These are phyloP conservation scores for Huntiella moniliformis DNA, from an alignment of 2,329 filamentous ascomycete species.

Conservation along the genomic window DNA sequence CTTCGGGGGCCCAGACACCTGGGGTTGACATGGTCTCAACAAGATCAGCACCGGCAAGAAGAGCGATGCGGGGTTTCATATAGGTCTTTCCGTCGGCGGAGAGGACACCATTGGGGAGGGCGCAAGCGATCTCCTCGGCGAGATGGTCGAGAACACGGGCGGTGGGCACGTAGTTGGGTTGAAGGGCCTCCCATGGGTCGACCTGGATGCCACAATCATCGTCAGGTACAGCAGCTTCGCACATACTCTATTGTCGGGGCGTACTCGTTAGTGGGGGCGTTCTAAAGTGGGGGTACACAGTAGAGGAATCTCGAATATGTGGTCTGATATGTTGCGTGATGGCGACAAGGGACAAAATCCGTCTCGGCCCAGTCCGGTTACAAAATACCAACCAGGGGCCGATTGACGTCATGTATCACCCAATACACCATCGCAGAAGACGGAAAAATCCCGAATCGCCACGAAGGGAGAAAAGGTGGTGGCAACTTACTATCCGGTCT, in stretches of 20 bases:
- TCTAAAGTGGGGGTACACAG: not conserved
- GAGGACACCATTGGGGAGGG: slow-evolving; percentile 57
- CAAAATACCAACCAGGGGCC: no score
- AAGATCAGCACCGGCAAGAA: slow-evolving; percentile 63
- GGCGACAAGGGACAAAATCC: not conserved
- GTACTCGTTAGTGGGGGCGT: not conserved
- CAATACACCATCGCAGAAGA: no score
- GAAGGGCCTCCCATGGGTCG: slow-evolving; percentile 68
- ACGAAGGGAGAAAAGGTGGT: not conserved
- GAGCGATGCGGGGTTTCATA: slow-evolving; percentile 46
- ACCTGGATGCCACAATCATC: slow-evolving; percentile 64
- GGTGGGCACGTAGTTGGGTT: slow-evolving; percentile 72
- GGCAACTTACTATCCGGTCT: slow-evolving; percentile 17
- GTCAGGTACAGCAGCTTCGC: slow-evolving; percentile 57
- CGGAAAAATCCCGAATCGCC: no score
- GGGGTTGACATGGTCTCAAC: slow-evolving; percentile 56
- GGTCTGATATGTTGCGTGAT: not conserved
- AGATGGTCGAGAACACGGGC: slow-evolving; percentile 84
- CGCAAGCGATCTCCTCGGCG: slow-evolving; percentile 65
- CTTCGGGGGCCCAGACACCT: slow-evolving; percentile 64
- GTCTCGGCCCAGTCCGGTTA: no score
- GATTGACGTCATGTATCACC: not conserved
- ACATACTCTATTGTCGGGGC: slow-evolving; percentile 40
- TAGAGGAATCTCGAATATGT: not conserved
- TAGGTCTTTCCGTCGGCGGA: slow-evolving; percentile 46